Base-by-base conservation (phyloP, 116 monocot species). In the Cymodocea nodosa region DNA sequence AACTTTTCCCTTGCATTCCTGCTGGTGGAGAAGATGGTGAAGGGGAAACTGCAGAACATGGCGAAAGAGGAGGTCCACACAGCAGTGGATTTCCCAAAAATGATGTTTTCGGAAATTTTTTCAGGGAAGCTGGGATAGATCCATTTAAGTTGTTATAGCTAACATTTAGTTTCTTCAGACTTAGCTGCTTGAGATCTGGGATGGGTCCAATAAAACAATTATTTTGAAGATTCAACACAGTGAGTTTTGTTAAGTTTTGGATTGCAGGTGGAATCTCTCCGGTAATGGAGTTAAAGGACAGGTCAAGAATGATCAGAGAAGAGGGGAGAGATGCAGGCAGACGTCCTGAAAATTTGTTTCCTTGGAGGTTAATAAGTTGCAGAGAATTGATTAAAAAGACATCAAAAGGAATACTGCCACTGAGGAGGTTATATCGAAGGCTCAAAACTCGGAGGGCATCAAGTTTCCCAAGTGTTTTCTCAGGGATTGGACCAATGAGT, bases 71-170 rank as follows among this genome's bases (percentile, higher is more conserved):
- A 34, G 72, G 34, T 13, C 97, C 97, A 67, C 97, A 97, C 44
- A 97, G 71, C 66, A 78, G 73, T 35, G 85, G 54, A 64, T 91
- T 97, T 35, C 97, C 97, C 24, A 82, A 25, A 69, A 97, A 97
- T 50, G 97, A 97, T 16, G 82, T 68, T 16, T 71, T 66, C 11
- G 97, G 75, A 71, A 88, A 91, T 4, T 52, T 84, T 34, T 70
- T 78, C 20, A 97, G 86, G 17, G 97, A 91, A 58, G 34, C 51
- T 64, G 97, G 97, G 48, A 97, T 84, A 14, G 84, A 74, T 25
- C 97, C 92, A 73, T 78, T 91, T 15, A 97, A 80, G 59, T 91
- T 80, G 66, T 97, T 97, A 63, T 84, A 77, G 76, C 97, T 88
- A 79, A 97, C 50, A 75, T 97, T 89, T 73, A 97, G 66, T 55